Evolutionary conservation across 768 basidiomycete genomes (phyloP), one percentile per base, ranked within the genome.

Genomic region (Leucosporidium scottii): DNA sequence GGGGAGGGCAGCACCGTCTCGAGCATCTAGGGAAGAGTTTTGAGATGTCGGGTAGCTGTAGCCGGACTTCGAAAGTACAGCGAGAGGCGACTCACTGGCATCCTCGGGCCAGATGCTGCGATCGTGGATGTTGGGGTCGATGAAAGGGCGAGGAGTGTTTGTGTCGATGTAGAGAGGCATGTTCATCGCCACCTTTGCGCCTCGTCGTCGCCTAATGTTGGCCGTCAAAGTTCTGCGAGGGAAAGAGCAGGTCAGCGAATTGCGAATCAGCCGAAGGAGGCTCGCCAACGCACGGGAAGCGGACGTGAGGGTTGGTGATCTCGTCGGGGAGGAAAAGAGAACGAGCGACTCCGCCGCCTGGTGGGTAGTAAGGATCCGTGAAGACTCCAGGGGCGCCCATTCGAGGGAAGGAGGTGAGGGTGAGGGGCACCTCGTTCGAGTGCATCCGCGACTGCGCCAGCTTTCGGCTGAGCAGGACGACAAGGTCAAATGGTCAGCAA

Each of bases 241-340:
- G 28, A 23, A 28, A 23, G 30, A 20, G 18, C 3, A 17, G 55
- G 27, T 30, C 13, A 9, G 18, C 59, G 13, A 30, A 30, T 27
- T 34, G 57, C 57, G 57, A 39, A 12, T 23, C 9, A 23, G 25
- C 2, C n/a, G 20, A 67, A 71, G 73, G 67, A 13, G 66, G 51
- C 56, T 56, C 20, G 63, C 10, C 34, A 63, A 86, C 92, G 80
- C 73, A 98, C 96, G 93, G 94, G 81, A 98, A 99, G 63, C 96
- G 89, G 57, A 88, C 91, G 80, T 98, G 96, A 48, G 93, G 91
- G 78, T 98, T 99, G 53, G 91, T 97, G 72, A 98, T 86, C 79
- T 97, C 87, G 75, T 98, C 88, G 1, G 93, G 91, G 23, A 99
- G 82, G 81, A 98, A 98, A 62, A 97, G 80, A 76, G 91, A 93